Evolutionary conservation across 345 rosid genomes (phyloP).

Genomic region (Psidium guajava): DNA sequence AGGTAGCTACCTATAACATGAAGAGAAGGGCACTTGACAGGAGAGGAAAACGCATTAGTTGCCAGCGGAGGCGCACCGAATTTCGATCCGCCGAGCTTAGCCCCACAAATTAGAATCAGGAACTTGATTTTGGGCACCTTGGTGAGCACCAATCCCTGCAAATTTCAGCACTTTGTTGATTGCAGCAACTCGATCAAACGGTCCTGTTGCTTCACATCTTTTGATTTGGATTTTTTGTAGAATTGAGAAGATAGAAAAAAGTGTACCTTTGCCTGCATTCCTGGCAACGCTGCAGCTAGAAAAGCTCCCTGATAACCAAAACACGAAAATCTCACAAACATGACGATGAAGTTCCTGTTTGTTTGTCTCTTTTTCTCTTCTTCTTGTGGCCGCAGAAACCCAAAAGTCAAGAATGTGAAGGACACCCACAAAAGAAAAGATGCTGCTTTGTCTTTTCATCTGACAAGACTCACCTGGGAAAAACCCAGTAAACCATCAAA

Average conservation of each 20-base stretch:
- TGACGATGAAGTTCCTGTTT: neutral
- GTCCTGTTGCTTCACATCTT: neutral
- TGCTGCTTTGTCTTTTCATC: neutral
- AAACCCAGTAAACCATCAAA: constrained; percentile 43
- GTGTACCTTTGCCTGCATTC: constrained; percentile 32
- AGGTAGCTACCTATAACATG: constrained; percentile 39
- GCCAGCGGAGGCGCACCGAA: constrained; percentile 40
- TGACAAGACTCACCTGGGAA: constrained; percentile 28
- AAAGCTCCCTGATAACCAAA: constrained; percentile 21
- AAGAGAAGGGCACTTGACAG: constrained; percentile 40
- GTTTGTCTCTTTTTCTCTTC: neutral
- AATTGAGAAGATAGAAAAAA: neutral
- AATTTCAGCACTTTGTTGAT: neutral
- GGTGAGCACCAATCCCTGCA: constrained; percentile 16
- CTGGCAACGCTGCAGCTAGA: constrained; percentile 34
- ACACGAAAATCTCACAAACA: neutral
- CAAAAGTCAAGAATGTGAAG: neutral
- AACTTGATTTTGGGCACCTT: constrained; percentile 42
- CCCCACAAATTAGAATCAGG: constrained; percentile 37
- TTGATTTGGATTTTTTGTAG: neutral
- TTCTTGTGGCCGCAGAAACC: neutral
- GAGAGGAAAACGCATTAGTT: constrained; percentile 38
- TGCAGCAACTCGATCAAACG: neutral
- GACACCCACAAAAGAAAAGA: neutral
- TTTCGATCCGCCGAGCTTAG: constrained; percentile 21